Evolutionary conservation across 805 yeast species (phyloP).

Genomic region (Wickerhamia fluorescens): DNA sequence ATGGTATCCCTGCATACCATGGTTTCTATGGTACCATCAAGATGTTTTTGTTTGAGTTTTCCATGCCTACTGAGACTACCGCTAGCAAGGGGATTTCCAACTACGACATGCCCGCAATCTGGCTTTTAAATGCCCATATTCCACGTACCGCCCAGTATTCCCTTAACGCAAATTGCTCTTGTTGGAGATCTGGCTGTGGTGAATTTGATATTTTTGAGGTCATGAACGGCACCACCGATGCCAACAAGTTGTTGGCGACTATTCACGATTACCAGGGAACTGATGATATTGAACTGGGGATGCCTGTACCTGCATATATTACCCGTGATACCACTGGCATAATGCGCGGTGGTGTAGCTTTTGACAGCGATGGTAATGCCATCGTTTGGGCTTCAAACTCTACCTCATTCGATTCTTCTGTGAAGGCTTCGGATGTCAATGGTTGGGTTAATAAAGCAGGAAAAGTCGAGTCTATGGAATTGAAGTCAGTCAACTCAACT

Average conservation of each 20-base stretch:
- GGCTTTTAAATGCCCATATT: slow-evolving; percentile 67
- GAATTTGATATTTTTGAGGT: slow-evolving; percentile 74
- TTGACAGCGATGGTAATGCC: slow-evolving; percentile 54
- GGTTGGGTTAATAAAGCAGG: slow-evolving; percentile 39
- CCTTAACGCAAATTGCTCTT: slow-evolving; percentile 53
- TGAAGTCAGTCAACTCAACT: slow-evolving; percentile 19
- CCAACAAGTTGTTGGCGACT: slow-evolving; percentile 53
- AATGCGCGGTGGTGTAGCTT: slow-evolving; percentile 69
- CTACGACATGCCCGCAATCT: slow-evolving; percentile 68
- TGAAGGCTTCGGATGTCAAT: slow-evolving; percentile 38
- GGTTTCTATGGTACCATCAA: slow-evolving; percentile 63
- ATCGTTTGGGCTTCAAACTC: slow-evolving; percentile 53
- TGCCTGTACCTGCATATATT: slow-evolving; percentile 50
- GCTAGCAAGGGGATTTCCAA: slow-evolving; percentile 18
- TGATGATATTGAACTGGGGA: slow-evolving; percentile 53
- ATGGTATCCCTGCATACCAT: slow-evolving; percentile 68
- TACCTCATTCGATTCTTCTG: slow-evolving; percentile 41
- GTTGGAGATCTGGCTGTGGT: slow-evolving; percentile 77
- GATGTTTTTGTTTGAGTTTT: slow-evolving; percentile 67
- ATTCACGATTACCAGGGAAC: slow-evolving; percentile 74
- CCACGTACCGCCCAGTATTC: slow-evolving; percentile 74
- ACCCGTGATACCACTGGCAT: slow-evolving; percentile 41
- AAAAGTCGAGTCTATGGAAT: slow-evolving; percentile 15
- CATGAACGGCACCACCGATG: slow-evolving; percentile 50
- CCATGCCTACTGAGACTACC: slow-evolving; percentile 52